Percentiles rank a stretch among this genome's conserved stretches.
Conservation (phyloP, 495 filamentous ascomycete species). For the Haplographium delicatum region DNA sequence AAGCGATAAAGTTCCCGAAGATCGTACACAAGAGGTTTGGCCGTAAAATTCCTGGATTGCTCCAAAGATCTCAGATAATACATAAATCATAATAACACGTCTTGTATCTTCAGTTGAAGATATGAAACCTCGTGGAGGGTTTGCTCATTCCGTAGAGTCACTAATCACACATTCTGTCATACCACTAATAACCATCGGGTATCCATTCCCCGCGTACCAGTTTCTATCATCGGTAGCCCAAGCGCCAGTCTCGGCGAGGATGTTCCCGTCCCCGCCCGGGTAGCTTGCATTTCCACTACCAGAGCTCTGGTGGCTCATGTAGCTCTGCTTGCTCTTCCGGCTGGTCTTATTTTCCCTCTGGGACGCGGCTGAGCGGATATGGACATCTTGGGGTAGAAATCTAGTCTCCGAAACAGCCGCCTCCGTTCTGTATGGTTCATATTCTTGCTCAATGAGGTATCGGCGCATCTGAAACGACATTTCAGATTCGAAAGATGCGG, state of each 20-base stretch:
- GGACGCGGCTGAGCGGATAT: slow-evolving; percentile 2
- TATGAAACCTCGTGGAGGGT: too few species aligned
- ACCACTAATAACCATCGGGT: slow-evolving; percentile 10
- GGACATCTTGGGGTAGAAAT: slow-evolving; percentile 8
- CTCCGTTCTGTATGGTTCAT: neutral
- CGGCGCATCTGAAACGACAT: slow-evolving; percentile 14
- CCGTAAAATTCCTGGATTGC: too few species aligned
- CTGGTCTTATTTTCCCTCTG: neutral
- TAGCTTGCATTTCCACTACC: slow-evolving; percentile 1
- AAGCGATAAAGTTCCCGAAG: too few species aligned
- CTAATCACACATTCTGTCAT: slow-evolving; percentile 1
- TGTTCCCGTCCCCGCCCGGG: neutral
- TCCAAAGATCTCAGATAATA: too few species aligned
- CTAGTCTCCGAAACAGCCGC: neutral
- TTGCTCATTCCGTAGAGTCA: neutral
- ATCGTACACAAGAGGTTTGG: too few species aligned
- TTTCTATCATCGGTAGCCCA: slow-evolving; percentile 2
- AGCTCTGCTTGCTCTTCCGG: slow-evolving; percentile 3
- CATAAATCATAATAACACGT: too few species aligned
- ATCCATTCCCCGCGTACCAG: neutral
- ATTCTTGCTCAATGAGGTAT: slow-evolving; percentile 4
- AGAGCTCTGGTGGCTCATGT: slow-evolving; percentile 10
- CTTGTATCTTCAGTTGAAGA: too few species aligned
- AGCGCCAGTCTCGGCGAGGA: neutral
- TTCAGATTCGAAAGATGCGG: slow-evolving; percentile 10